Evolutionary conservation across 2,329 filamentous ascomycete species (phyloP).

Genomic region (Apiospora rasikravindrae): DNA sequence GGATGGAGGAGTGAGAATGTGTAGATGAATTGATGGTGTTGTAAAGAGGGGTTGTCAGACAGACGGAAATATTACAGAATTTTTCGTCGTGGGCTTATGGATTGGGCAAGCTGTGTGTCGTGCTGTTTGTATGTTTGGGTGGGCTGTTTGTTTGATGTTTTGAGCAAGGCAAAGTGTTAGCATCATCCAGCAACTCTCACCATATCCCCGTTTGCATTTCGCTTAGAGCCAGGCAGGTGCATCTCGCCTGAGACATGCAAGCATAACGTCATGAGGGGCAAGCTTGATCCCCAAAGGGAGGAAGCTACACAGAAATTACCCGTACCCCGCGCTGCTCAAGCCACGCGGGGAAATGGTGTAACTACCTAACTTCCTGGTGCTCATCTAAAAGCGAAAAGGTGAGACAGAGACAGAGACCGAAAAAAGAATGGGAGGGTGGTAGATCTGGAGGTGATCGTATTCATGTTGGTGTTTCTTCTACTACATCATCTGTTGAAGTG

Average conservation of each 20-base stretch:
- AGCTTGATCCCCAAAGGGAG: background rate
- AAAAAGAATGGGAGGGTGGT: no score
- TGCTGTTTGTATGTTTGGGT: slow-evolving; percentile 1
- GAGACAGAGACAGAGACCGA: no score
- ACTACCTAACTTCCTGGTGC: background rate
- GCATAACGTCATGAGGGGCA: slow-evolving; percentile 20
- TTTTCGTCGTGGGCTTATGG: slow-evolving; percentile 10
- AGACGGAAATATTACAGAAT: background rate
- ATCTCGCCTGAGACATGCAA: background rate
- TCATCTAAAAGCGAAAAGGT: no score
- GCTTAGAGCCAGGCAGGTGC: background rate
- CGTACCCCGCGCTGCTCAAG: background rate
- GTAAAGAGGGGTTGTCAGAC: background rate
- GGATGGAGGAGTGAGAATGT: background rate
- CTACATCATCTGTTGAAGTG: no score
- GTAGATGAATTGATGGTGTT: background rate
- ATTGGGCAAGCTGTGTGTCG: background rate
- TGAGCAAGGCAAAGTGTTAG: background rate
- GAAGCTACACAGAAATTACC: background rate
- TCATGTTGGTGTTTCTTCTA: no score
- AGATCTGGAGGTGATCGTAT: no score
- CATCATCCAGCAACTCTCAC: background rate
- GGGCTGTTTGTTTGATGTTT: slow-evolving; percentile 11
- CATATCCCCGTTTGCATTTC: background rate
- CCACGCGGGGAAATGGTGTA: background rate